Evolutionary conservation across 306 rosid genomes (phyloP).

Genomic region (Dryas alaskensis): DNA sequence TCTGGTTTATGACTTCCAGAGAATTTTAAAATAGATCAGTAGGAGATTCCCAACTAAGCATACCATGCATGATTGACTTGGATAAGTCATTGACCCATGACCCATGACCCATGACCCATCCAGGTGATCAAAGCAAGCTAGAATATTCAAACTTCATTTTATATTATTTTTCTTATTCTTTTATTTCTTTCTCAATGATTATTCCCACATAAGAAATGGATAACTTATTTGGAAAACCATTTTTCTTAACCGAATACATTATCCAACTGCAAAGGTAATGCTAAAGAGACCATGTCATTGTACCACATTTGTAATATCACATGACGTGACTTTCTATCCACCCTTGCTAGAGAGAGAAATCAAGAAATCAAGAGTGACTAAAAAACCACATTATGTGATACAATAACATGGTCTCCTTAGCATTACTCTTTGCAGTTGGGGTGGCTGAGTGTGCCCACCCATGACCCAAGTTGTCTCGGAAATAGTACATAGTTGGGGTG

Average conservation of each 20-base stretch:
- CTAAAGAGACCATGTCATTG: too few relatives aligned
- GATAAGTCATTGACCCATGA: constrained; percentile 13
- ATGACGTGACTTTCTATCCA: too few relatives aligned
- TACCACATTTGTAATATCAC: too few relatives aligned
- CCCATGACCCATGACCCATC: constrained; percentile 11
- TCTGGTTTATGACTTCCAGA: neutral
- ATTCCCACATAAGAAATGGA: constrained; percentile 15
- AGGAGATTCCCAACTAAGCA: neutral
- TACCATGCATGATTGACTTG: neutral
- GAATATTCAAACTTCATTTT: neutral
- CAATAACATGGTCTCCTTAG: too few relatives aligned
- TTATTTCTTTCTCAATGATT: neutral
- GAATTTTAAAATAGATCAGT: neutral
- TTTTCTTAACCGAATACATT: neutral
- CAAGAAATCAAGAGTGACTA: too few relatives aligned
- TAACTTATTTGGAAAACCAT: constrained; percentile 4
- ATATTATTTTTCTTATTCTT: neutral
- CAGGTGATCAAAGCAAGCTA: neutral
- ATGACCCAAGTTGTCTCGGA: too few relatives aligned
- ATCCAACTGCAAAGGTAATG: too few relatives aligned
- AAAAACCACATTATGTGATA: too few relatives aligned
- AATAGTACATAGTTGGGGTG: too few relatives aligned
- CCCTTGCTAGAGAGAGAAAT: too few relatives aligned
- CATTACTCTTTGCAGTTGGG: too few relatives aligned
- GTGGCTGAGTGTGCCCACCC: too few relatives aligned